phyloP scores from a whole-genome alignment of 179 eudicot species.

The Gypsophila paniculata region DNA sequence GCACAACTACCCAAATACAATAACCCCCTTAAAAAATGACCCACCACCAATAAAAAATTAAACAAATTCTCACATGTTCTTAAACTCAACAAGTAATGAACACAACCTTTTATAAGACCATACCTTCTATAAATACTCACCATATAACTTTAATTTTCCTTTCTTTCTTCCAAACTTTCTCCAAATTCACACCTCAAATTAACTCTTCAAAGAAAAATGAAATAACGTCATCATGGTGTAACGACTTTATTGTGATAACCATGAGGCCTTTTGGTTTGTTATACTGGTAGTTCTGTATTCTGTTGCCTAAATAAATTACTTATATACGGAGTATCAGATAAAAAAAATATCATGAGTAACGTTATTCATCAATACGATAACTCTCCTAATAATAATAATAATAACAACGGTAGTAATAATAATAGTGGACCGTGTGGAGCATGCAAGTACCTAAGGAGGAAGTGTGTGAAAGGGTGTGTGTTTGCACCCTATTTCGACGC shows the following conservation, averaged over 20 bases:
- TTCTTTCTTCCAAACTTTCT: conserved; percentile 24
- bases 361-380: conserved; percentile 16
- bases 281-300: too few relatives aligned
- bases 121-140: conserved; percentile 30
- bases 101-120: conserved; percentile 1
- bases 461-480: conserved; percentile 51
- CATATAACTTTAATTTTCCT: background rate
- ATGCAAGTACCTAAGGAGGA: conserved; percentile 57
- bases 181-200: background rate
- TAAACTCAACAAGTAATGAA: conserved; percentile 21
- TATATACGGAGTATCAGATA: too few relatives aligned
- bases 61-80: conserved; percentile 9
- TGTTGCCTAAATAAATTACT: too few relatives aligned
- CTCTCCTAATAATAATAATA: conserved; percentile 16
- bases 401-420: background rate
- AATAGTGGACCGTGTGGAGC: conserved; percentile 59
- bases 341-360: conserved; percentile 10
- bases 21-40: conserved; percentile 20
- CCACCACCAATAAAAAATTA: conserved; percentile 27
- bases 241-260: too few relatives aligned
- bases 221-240: too few relatives aligned
- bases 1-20: conserved; percentile 19
- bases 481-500: conserved; percentile 64
- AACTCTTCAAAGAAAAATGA: too few relatives aligned
- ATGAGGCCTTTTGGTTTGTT: too few relatives aligned